A percentile compares a stretch with the other conserved stretches of the same genome.
phyloP scores from a whole-genome alignment of 2,329 filamentous ascomycete species.

The Penicillium sp. region DNA sequence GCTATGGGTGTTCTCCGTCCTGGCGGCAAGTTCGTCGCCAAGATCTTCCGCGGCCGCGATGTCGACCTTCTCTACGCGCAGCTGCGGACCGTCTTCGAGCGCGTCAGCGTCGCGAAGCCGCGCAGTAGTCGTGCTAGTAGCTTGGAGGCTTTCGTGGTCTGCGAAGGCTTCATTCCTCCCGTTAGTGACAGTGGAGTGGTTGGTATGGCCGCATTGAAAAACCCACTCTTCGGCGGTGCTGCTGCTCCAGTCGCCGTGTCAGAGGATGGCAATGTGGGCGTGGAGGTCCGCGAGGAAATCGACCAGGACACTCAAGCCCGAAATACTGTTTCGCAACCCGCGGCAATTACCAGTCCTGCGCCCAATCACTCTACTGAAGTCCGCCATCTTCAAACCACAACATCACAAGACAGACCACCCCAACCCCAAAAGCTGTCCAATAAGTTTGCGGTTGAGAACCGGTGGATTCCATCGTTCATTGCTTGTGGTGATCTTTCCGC shows the following conservation, averaged over 20 bases:
- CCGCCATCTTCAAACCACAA: constrained; percentile 43
- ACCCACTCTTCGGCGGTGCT: constrained; percentile 42
- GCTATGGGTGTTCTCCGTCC: constrained; percentile 88
- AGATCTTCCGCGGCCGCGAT: constrained; percentile 92
- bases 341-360: neutral
- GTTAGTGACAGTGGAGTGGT: constrained; percentile 48
- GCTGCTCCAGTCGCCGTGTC: constrained; percentile 27
- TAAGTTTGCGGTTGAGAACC: constrained; percentile 45
- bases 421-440: constrained; percentile 22
- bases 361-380: constrained; percentile 23
- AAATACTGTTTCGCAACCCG: constrained; percentile 3
- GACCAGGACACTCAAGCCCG: constrained; percentile 38
- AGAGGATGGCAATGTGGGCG: constrained; percentile 32
- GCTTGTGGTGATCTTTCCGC: constrained; percentile 95
- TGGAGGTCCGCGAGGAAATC: constrained; percentile 40
- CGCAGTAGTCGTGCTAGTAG: constrained; percentile 92
- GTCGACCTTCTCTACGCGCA: constrained; percentile 96
- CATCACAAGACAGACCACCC: constrained; percentile 11
- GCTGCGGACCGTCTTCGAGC: constrained; percentile 83
- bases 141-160: constrained; percentile 95
- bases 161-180: constrained; percentile 80
- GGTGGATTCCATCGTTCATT: constrained; percentile 93
- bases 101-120: constrained; percentile 88
- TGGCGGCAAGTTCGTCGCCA: constrained; percentile 94
- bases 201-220: constrained; percentile 40